phyloP scores from a whole-genome alignment of 2,329 filamentous ascomycete genomes.

The Talaromyces sp. region DNA sequence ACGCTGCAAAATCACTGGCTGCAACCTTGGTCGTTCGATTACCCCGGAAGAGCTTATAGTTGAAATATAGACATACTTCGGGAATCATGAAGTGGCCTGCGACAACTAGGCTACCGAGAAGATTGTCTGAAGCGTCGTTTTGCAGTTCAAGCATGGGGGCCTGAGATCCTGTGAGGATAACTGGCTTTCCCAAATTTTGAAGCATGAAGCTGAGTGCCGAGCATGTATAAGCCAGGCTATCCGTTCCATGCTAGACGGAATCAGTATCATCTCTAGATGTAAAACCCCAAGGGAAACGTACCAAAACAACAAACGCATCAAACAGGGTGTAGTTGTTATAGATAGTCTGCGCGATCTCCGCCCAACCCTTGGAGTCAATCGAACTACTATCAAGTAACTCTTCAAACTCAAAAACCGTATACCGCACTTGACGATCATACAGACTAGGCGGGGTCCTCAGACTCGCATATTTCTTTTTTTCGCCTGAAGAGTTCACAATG shows the following conservation, averaged over 20 bases:
- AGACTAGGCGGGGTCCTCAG: conserved; percentile 76
- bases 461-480: conserved; percentile 58
- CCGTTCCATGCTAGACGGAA: conserved; percentile 65
- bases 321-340: conserved; percentile 82
- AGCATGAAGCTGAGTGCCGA: conserved; percentile 93
- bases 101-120: conserved; percentile 82
- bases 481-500: conserved; percentile 49
- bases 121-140: conserved; percentile 86
- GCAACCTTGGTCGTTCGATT: conserved; percentile 87
- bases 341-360: conserved; percentile 75
- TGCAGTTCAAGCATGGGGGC: conserved; percentile 87
- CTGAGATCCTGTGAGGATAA: conserved; percentile 78
- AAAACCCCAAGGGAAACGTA: not conserved
- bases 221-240: conserved; percentile 83
- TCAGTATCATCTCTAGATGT: not conserved
- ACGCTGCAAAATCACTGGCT: conserved; percentile 80
- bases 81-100: conserved; percentile 90
- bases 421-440: conserved; percentile 77
- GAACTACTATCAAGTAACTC: conserved; percentile 85
- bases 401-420: conserved; percentile 78
- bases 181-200: conserved; percentile 83
- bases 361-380: conserved; percentile 82
- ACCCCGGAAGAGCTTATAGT: conserved; percentile 83
- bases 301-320: conserved; percentile 82
- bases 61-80: conserved; percentile 91